Evolutionary conservation across 352 stramenopile species (phyloP), one percentile per base, ranked within the genome.

Genomic region (Elongisporangium prolatum): DNA sequence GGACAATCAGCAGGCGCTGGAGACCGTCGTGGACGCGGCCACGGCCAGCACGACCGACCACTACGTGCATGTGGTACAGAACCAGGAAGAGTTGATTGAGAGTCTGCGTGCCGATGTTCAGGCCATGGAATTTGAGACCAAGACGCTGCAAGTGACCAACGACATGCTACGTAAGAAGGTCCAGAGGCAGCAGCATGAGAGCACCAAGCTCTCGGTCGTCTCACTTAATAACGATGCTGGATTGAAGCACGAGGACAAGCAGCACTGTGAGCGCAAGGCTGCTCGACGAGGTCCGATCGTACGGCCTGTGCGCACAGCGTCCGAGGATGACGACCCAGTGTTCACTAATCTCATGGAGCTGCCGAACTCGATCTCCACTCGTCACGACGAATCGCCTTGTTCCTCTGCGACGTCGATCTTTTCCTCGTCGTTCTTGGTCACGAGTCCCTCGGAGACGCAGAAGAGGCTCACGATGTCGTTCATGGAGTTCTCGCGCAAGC

Each of bases 41-140:
- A 61, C 63, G 10, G 56, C 49, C 0, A 61, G 56, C 9, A 54
- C 57, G 22, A 63, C 65, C n/a, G 58, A 62, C 17, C 61, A 60
- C 24, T 72, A 88, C 49, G 52, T 65, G 4, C 40, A 63, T 14
- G 58, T 78, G 47, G 50, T 84, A n/a, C 50, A 63, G 20, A 61
- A 66, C n/a, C 74, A 88, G 56, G 75, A 81, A 40, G 63, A 76
- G 37, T 44, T 77, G 47, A 88, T 88, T 50, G 49, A 63, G 40
- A 86, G 74, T 58, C 64, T 90, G 34, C 71, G 80, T 3, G 69
- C 71, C 38, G 75, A 88, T 54, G 48, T 90, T 13, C 50, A 84
- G 48, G 71, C 86, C 52, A 85, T 86, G 75, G 80, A 88, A 51
- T 86, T 89, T 54, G 80, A 89, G 61, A 69, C 70, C 57, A 74